These are phyloP conservation scores for Cytospora schulzeri DNA, from an alignment of 2,329 filamentous ascomycete species.

Conservation along the genomic window DNA sequence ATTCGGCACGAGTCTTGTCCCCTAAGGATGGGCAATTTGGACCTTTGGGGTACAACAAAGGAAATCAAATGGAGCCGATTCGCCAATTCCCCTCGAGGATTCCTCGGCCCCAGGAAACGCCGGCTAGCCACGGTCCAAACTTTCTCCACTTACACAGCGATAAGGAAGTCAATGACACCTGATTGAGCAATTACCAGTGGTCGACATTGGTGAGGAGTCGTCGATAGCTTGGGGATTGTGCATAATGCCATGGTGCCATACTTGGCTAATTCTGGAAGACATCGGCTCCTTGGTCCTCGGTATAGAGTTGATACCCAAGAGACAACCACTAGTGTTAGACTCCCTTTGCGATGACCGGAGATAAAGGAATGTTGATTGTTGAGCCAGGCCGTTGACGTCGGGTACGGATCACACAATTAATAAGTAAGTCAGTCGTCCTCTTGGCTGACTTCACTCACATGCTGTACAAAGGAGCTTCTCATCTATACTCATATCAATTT, in stretches of 20 bases:
- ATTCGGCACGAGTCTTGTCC: not conserved
- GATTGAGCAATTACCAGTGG: conserved; percentile 21
- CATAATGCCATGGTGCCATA: not conserved
- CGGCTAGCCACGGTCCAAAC: conserved; percentile 25
- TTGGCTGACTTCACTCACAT: not conserved
- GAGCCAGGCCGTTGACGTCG: not conserved
- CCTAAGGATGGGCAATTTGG: too few species aligned
- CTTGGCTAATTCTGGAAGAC: not conserved
- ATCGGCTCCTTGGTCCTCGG: not conserved
- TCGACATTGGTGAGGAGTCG: conserved; percentile 16
- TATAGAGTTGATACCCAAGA: not conserved
- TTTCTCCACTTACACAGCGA: conserved; percentile 16
- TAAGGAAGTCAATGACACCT: conserved; percentile 19
- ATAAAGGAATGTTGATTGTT: conserved; percentile 21
- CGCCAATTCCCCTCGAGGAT: conserved; percentile 14
- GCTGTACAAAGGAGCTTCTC: not conserved
- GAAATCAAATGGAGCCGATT: conserved; percentile 15
- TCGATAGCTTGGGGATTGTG: not conserved
- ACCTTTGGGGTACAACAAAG: too few species aligned
- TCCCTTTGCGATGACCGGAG: conserved; percentile 27
- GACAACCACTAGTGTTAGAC: conserved; percentile 6
- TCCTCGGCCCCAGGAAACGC: not conserved
- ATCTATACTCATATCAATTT: conserved; percentile 6
- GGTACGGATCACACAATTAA: not conserved
- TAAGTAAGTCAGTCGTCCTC: conserved; percentile 14